phyloP scores from a whole-genome alignment of 2,329 filamentous ascomycete species.

The Fusarium pseudocircinatum region DNA sequence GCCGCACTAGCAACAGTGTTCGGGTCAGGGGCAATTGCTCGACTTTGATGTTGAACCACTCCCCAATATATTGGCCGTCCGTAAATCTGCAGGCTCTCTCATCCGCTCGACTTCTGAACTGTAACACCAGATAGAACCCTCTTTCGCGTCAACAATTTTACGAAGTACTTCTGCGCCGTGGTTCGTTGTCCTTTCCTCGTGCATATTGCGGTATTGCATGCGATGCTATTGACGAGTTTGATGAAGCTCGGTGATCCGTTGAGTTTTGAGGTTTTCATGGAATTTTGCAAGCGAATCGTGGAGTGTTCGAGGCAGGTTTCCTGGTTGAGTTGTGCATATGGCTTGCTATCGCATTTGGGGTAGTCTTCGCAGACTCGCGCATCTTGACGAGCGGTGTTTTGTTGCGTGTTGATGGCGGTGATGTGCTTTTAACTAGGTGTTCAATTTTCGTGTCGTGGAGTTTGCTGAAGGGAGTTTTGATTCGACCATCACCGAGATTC shows the following conservation, averaged over 20 bases:
- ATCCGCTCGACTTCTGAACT: fast-evolving
- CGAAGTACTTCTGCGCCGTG: background rate
- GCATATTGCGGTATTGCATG: background rate
- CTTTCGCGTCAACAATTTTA: background rate
- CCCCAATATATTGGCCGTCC: fast-evolving
- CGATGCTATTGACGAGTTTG: fast-evolving
- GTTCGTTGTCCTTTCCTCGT: fast-evolving
- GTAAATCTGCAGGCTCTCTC: background rate
- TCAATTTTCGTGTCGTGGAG: background rate
- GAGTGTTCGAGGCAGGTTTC: fast-evolving
- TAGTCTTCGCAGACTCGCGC: background rate
- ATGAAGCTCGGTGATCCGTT: too few relatives aligned
- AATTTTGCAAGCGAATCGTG: fast-evolving
- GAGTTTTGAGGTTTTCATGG: fast-evolving
- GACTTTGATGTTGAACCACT: background rate
- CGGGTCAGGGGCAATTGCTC: fast-evolving
- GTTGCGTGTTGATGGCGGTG: fast-evolving
- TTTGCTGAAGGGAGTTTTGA: fast-evolving
- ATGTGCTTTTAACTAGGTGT: fast-evolving
- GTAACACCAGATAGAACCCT: fast-evolving
- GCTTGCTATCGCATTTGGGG: background rate
- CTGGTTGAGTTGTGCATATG: fast-evolving
- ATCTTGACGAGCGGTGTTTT: too few relatives aligned
- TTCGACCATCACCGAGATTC: fast-evolving
- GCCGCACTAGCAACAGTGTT: background rate